Evolutionary conservation across 2,329 filamentous ascomycete species (phyloP), one percentile per base, ranked within the genome.

Genomic region (Periconia macrospinosa): DNA sequence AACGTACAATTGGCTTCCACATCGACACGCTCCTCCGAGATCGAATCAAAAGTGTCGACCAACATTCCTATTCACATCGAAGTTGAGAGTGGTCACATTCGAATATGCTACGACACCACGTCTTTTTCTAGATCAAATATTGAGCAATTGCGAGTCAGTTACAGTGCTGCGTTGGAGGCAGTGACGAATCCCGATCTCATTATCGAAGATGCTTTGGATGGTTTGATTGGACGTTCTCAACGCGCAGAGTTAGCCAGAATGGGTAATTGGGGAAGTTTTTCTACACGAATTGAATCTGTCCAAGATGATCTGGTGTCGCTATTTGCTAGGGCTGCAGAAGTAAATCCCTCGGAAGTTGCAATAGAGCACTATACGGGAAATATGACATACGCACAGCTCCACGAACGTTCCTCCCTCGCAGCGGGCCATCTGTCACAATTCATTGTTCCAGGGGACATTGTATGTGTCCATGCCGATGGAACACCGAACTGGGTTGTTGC

Each of bases 401-500:
- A 53, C n/a, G n/a, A 8, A 2, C 17, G 9, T 7, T 48, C 53
- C 3, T 11, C 27, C 3, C 5, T 50, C 6, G n/a, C 41, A 3
- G 52, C 56, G 14, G 13, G 27, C 15, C 30, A 15, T 6, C 7
- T 64, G 1, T n/a, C 43, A 19, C 19, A 20, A 9, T 41, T 46
- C 55, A 19, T 45, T 15, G 8, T 44, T 10, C 53, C 57, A 2
- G 61, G 57, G 7, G 69, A 75, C 3, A 59, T 71, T 13, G 70
- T 77, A 0, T 65, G 63, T 41, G 65, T 76, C 3, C 57, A 71
- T 46, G 64, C 71, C 2, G 73, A 76, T 47, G 45, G 69, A 1
- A 62, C 61, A 1, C 41, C 73, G 11, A 59, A 72, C 57, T 75
- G 74, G 74, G 60, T 77, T 17, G 53, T 73, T 1, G 67, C 67